Evolutionary conservation across 176 grass and related monocot species (phyloP).

Genomic region (Carex pumila): DNA sequence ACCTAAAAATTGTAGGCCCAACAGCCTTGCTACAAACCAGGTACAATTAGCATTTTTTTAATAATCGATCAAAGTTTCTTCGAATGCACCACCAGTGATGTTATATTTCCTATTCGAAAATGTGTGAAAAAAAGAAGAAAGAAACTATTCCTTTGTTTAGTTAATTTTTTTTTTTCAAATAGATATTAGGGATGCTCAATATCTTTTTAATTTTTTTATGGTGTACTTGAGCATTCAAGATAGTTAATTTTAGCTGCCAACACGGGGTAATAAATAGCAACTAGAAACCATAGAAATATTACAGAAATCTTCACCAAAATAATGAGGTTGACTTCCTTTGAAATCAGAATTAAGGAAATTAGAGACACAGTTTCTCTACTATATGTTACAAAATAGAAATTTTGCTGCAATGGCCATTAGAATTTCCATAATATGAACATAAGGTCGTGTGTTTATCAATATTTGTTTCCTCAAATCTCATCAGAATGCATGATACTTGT

Average conservation of each 20-base stretch:
- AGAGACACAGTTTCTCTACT: no score
- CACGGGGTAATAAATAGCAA: neutral
- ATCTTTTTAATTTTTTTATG: neutral
- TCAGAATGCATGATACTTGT: no score
- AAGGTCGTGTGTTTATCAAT: neutral
- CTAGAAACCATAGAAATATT: neutral
- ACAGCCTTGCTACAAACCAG: neutral
- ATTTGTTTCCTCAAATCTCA: neutral
- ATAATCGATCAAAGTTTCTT: neutral
- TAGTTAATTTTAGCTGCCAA: neutral
- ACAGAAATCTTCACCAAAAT: no score
- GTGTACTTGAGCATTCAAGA: neutral
- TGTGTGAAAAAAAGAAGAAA: no score
- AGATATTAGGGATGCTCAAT: neutral
- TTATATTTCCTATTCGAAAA: no score
- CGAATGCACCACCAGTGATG: neutral
- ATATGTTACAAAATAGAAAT: no score
- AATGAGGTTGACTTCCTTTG: no score
- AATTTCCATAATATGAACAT: neutral
- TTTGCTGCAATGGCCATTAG: neutral
- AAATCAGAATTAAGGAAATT: no score
- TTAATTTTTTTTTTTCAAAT: neutral
- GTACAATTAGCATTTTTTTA: neutral
- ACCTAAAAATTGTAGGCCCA: neutral
- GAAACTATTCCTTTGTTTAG: neutral